Base-by-base conservation (phyloP, 768 basidiomycete genomes). In the Auriscalpium orientale region DNA sequence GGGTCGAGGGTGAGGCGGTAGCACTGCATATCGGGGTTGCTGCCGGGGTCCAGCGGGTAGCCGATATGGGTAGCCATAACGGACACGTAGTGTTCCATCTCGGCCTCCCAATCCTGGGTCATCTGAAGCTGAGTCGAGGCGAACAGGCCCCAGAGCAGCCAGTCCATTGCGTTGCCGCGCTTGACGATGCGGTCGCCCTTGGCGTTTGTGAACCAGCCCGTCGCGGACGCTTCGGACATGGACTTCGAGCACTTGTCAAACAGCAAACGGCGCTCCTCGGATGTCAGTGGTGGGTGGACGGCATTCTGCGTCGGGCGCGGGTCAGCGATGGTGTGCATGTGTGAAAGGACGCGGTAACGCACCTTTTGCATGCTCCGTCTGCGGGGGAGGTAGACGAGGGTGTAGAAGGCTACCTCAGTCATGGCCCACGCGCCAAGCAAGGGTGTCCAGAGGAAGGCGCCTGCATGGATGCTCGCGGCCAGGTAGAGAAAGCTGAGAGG, bases 61-160 rank as follows among this genome's bases (percentile, higher is more conserved):
- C 79, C 79, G 4, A 80, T 54, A 15, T 68, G 56, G 1, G 59
- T 58, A 64, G 82, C 80, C 20, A 82, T 62, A 7, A 40, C 56
- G 6, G 64, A 49, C 2, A 81, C 51, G 61, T 85, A 85, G 18
- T 64, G 70, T 9, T 74, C 70, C 2, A 85, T 61, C 63, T 85
- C 84, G 2, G 79, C 79, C 13, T 68, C 63, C 75, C 79, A 80
- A 38, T 73, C 75, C 16, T 70, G 57, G 20, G 59, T 53, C 4
- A 59, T 47, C 10, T 69, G 63, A 33, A 67, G 63, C 6, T 74
- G 68, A 3, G 72, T 66, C 1, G 76, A 76, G 4, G 28, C 28
- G 64, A 84, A 86, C 21, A 86, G 57, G 0, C 82, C 79, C 83
- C 83, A 87, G 7, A 82, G 70, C n/a, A 86, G 65, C 84, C 84